Evolutionary conservation across 495 filamentous ascomycete genomes (phyloP).

Genomic region (Podospora bellae-mahoneyi): DNA sequence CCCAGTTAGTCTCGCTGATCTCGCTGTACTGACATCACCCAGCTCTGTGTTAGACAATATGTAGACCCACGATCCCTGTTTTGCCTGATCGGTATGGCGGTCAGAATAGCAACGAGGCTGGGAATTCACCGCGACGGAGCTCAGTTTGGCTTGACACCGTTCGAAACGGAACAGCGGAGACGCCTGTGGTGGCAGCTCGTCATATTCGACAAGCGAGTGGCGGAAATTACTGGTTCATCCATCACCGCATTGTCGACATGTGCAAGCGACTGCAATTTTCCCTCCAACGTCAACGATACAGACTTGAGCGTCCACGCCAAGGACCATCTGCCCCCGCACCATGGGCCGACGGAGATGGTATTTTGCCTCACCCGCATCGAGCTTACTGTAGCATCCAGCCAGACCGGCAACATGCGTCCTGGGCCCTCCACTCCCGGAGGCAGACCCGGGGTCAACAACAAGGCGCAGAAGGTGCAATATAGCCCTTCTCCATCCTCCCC

Average conservation of each 20-base stretch:
- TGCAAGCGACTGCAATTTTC: constrained; percentile 46
- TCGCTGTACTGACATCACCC: constrained; percentile 23
- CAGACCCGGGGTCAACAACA: constrained; percentile 14
- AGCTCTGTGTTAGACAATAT: constrained; percentile 46
- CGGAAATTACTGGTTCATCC: constrained; percentile 62
- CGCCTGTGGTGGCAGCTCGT: constrained; percentile 72
- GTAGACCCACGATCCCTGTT: constrained; percentile 49
- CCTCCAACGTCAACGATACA: constrained; percentile 56
- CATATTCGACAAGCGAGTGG: constrained; percentile 60
- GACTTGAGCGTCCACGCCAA: constrained; percentile 51
- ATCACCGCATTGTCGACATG: constrained; percentile 53
- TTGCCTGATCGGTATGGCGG: constrained; percentile 59
- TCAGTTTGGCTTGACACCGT: constrained; percentile 58
- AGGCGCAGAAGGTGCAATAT: constrained; percentile 36
- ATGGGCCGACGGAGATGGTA: constrained; percentile 50
- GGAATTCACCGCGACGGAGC: constrained; percentile 64
- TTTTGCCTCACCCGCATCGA: constrained; percentile 49
- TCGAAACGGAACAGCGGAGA: constrained; percentile 65
- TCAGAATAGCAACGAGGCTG: constrained; percentile 65
- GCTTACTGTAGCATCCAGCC: constrained; percentile 46
- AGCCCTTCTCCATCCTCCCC: constrained; percentile 32
- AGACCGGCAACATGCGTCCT: constrained; percentile 25
- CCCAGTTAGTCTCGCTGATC: background rate
- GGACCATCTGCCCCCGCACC: constrained; percentile 40
- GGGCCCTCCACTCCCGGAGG: constrained; percentile 21